phyloP scores from a whole-genome alignment of 2,329 filamentous ascomycete species.

The Geoglossum cookeanum region DNA sequence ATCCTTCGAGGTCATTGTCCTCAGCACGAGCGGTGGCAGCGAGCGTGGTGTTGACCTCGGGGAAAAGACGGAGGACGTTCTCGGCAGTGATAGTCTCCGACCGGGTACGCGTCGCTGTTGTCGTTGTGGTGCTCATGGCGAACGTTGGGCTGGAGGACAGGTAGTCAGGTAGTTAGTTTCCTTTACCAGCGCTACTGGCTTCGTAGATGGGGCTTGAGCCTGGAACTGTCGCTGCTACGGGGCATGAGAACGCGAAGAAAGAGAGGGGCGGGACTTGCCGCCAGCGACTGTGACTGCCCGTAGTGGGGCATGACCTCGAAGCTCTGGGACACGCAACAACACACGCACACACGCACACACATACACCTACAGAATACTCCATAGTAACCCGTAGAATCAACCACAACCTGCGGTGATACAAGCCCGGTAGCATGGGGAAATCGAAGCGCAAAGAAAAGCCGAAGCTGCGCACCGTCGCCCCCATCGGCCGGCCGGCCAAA shows the following conservation, averaged over 20 bases:
- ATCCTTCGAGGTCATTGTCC: slow-evolving; percentile 62
- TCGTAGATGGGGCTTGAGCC: too few species aligned
- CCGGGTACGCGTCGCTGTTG: background rate
- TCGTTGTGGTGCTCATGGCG: background rate
- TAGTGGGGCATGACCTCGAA: too few species aligned
- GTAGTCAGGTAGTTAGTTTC: background rate
- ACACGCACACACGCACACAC: background rate
- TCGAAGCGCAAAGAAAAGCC: slow-evolving; percentile 33
- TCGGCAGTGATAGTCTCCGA: slow-evolving; percentile 18
- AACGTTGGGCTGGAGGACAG: background rate
- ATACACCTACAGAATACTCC: background rate
- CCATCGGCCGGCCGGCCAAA: slow-evolving; percentile 38
- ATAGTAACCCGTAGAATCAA: background rate
- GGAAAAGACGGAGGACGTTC: slow-evolving; percentile 73
- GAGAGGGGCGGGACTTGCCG: background rate
- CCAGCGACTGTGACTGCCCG: background rate
- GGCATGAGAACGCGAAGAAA: too few species aligned
- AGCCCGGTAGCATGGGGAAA: slow-evolving; percentile 35
- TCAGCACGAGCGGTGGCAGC: slow-evolving; percentile 26
- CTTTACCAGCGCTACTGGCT: too few species aligned
- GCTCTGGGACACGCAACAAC: too few species aligned
- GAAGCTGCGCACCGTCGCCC: slow-evolving; percentile 33
- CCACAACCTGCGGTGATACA: background rate
- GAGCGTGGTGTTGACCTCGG: slow-evolving; percentile 50
- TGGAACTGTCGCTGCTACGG: too few species aligned